Evolutionary conservation across 352 stramenopile species (phyloP), one percentile per base, ranked within the genome.

Genomic region (Phytophthora europaea): DNA sequence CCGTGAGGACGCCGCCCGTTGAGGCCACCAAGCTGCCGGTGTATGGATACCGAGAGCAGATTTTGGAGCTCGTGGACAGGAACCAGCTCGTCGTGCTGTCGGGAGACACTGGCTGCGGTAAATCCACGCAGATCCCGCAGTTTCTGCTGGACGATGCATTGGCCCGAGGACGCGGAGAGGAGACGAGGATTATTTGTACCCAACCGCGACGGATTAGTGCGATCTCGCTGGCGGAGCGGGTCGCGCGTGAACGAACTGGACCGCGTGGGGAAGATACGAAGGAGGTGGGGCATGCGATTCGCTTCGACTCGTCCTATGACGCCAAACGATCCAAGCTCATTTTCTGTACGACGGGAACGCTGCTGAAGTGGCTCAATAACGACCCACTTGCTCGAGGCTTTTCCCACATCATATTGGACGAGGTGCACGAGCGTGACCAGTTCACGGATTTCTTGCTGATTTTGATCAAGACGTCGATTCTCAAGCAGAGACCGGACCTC

Each of bases 381-480:
- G 94, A 98, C 61, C 83, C 89, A 10, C 75, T 88, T 26, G 82
- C 96, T 0, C 71, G 57, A 3, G 90, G 94, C 16, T 98, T 97
- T 68, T 98, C 92, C 5, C 92, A 98, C 63, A 80, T 99, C 40
- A 97, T 99, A 55, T 88, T 99, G 31, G 96, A 99, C 70, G 97
- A 99, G 89, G 96, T 99, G 28, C 94, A 99, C 81, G 97, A 99
- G 77, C 90, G 96, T 13, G 95, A 99, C 70, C 90, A 96, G 57
- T 98, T 98, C 65, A 98, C 94, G 1, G 97, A 99, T 70, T 99
- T 99, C 72, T 73, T 99, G 52, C 85, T 99, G 36, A 99, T 99
- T 71, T 72, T 98, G 55, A 87, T 99, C 77, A 97, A 88, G 73
- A 94, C 81, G 18, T 96, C 72, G 22, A 90, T 99, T 52, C 78